These are phyloP conservation scores for Theileria annulata DNA, from an alignment of 169 alveolate genomes.

Conservation along the genomic window DNA sequence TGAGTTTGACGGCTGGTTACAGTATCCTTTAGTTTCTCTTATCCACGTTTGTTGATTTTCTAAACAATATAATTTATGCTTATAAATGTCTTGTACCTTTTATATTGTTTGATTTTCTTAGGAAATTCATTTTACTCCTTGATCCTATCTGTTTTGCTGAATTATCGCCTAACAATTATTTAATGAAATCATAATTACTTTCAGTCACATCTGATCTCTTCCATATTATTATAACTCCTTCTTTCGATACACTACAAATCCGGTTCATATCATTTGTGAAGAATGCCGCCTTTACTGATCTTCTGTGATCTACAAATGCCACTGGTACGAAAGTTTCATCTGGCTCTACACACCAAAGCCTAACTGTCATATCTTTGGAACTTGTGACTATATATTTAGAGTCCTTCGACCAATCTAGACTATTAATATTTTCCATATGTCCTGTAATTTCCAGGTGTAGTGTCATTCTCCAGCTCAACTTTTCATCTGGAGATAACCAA, in stretches of 20 bases:
- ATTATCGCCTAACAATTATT: slow-evolving; percentile 11
- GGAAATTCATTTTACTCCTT: slow-evolving; percentile 12
- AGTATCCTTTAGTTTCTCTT: slow-evolving; percentile 70
- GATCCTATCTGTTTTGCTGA: slow-evolving; percentile 53
- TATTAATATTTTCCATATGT: slow-evolving; percentile 73
- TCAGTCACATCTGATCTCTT: slow-evolving; percentile 28
- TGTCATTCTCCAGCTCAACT: slow-evolving; percentile 67
- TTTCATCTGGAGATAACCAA: slow-evolving; percentile 72
- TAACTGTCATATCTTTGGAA: slow-evolving; percentile 81
- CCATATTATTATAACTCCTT: slow-evolving; percentile 84
- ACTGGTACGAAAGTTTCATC: slow-evolving; percentile 72
- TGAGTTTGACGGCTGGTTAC: slow-evolving; percentile 72
- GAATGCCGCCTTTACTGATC: slow-evolving; percentile 79
- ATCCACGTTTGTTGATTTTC: slow-evolving; percentile 54
- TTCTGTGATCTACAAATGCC: slow-evolving; percentile 77
- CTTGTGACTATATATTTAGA: slow-evolving; percentile 73
- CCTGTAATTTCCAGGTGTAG: slow-evolving; percentile 75
- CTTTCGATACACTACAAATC: slow-evolving; percentile 78
- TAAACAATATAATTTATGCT: background rate
- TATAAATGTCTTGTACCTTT: background rate
- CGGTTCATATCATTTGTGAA: slow-evolving; percentile 76
- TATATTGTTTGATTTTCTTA: background rate
- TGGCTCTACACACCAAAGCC: slow-evolving; percentile 79
- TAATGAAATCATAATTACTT: background rate
- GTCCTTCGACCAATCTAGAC: slow-evolving; percentile 78